Evolutionary conservation across 176 grass and related monocot species (phyloP), one percentile per base, ranked within the genome.

Genomic region (Cenchrus americanus): DNA sequence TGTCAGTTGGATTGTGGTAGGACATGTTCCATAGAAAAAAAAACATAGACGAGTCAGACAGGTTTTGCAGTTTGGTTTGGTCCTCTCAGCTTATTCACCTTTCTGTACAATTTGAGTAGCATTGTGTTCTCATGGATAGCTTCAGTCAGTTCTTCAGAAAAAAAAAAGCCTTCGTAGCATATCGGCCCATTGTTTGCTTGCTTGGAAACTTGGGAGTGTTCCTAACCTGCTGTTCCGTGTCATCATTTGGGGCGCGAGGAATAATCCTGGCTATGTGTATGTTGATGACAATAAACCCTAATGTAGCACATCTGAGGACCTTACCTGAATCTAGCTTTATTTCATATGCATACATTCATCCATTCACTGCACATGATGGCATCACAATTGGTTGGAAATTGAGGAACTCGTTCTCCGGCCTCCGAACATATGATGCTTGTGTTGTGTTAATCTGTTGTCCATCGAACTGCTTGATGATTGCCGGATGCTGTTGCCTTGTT

Each of bases 101-200:
- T 78, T 51, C 40, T 87, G 88, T 83, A 83, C 75, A 80, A 80
- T 83, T 73, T 19, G 61, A 69, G 80, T 86, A 86, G 84, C 49
- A 82, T 71, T 24, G 70, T 75, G 75, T 27, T 21, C 22, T 0
- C 63, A 4, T 51, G 59, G 71, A 84, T 85, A 81, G 70, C 62
- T 30, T 2, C 8, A 6, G 32, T 86, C 9, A 21, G 55, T 69
- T 66, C 3, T 73, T 83, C 52, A 75, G 84, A 51, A 71, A 30
- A 30, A 30, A 30, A 30, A 82, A 54, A 53, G 30, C 57, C 19
- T 13, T 44, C 72, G 73, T 69, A 84, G 62, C 8, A 27, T 76
- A 64, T 81, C 76, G 46, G 44, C 57, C 24, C 62, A 80, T 90
- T 80, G 14, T 74, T 78, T 79, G 51, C 26, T 69, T 65, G 37